Evolutionary conservation across 2,329 filamentous ascomycete species (phyloP).

Genomic region (Lanzia echinophila): DNA sequence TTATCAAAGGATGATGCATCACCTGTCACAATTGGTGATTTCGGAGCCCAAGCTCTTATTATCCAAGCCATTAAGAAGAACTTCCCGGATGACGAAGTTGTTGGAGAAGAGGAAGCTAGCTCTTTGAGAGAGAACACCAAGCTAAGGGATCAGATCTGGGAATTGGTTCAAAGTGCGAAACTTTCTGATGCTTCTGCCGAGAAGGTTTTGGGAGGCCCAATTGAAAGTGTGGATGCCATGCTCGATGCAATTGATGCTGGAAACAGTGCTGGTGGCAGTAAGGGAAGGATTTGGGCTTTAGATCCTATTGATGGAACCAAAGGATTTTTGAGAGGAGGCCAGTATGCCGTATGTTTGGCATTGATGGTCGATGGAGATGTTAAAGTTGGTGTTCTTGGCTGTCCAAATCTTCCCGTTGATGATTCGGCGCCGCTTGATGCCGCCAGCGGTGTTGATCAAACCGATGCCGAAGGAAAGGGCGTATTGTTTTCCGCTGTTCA

Average conservation of each 20-base stretch:
- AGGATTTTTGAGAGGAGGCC: slow-evolving; percentile 90
- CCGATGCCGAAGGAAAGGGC: slow-evolving; percentile 68
- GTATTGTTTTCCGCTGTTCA: slow-evolving; percentile 82
- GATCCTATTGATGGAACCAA: slow-evolving; percentile 98
- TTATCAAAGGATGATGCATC: slow-evolving; percentile 92
- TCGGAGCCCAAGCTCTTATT: slow-evolving; percentile 94
- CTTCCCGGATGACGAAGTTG: slow-evolving; percentile 86
- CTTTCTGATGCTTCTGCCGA: slow-evolving; percentile 62
- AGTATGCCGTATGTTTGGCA: slow-evolving; percentile 92
- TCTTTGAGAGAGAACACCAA: slow-evolving; percentile 64
- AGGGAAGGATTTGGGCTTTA: slow-evolving; percentile 86
- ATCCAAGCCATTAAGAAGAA: slow-evolving; percentile 82
- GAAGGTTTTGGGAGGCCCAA: slow-evolving; percentile 60
- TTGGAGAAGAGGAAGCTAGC: slow-evolving; percentile 90
- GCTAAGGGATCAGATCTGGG: slow-evolving; percentile 75
- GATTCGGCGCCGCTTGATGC: slow-evolving; percentile 65
- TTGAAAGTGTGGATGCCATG: slow-evolving; percentile 61
- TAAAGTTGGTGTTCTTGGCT: slow-evolving; percentile 88
- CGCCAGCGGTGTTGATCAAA: slow-evolving; percentile 67
- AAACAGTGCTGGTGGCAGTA: slow-evolving; percentile 62
- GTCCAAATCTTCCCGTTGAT: slow-evolving; percentile 88
- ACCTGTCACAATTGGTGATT: slow-evolving; percentile 95
- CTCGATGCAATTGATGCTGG: slow-evolving; percentile 61
- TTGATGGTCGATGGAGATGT: slow-evolving; percentile 91
- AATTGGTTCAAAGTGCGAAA: slow-evolving; percentile 65